Conservation (phyloP, 371 early-diverging fungal genomes). For the Apophysomyces trapeziformis region DNA sequence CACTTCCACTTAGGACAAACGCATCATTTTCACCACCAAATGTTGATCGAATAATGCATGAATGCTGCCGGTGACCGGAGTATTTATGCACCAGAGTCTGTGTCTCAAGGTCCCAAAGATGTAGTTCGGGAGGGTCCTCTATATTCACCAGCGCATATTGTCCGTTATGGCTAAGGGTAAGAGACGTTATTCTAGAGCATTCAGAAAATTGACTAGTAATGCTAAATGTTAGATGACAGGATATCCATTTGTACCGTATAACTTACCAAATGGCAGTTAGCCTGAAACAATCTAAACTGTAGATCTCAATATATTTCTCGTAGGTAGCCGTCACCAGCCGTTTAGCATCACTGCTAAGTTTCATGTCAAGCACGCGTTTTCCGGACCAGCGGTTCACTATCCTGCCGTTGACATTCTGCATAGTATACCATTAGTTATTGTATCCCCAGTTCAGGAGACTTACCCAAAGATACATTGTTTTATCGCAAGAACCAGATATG, state of each 20-base stretch:
- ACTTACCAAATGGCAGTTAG: conserved; percentile 48
- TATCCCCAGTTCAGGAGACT: background rate
- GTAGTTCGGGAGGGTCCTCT: conserved; percentile 52
- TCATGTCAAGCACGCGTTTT: conserved; percentile 75
- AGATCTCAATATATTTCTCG: conserved; percentile 68
- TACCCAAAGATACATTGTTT: conserved; percentile 70
- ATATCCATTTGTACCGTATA: background rate
- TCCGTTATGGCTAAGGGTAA: conserved; percentile 68
- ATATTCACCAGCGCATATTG: conserved; percentile 70
- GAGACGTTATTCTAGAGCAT: conserved; percentile 65
- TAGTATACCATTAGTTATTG: background rate
- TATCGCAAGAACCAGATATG: conserved; percentile 67
- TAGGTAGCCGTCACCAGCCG: conserved; percentile 66
- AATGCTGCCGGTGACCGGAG: conserved; percentile 76
- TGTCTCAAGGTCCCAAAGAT: conserved; percentile 80
- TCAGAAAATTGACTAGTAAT: conserved; percentile 60
- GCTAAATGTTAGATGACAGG: background rate
- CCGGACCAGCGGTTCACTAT: conserved; percentile 64
- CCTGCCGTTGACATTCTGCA: conserved; percentile 58
- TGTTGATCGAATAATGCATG: conserved; percentile 81
- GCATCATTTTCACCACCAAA: conserved; percentile 79
- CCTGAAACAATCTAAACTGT: conserved; percentile 59
- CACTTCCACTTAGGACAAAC: conserved; percentile 82
- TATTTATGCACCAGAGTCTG: conserved; percentile 66
- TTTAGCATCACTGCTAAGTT: conserved; percentile 66